A percentile compares a stretch with the other conserved stretches of the same genome.
Conservation (phyloP, 169 alveolate genomes). For the Perkinsus olseni region DNA sequence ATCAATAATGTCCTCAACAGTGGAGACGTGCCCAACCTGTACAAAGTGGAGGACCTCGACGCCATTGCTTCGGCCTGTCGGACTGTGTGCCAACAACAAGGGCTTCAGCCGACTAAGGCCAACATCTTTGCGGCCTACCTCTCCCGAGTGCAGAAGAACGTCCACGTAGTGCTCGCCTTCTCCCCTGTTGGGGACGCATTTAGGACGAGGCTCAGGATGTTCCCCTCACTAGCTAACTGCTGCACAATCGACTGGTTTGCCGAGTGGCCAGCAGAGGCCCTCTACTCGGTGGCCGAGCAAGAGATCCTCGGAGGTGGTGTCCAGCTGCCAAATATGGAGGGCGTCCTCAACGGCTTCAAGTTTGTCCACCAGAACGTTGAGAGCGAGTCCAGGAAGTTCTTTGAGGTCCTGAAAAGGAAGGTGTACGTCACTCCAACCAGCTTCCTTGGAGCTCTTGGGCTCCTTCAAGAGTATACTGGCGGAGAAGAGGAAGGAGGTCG, state of each 20-base stretch:
- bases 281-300: conserved; percentile 77
- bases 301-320: conserved; percentile 61
- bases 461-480: conserved; percentile 27
- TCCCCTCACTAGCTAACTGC: conserved; percentile 86
- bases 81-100: conserved; percentile 55
- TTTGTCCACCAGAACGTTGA: conserved; percentile 82
- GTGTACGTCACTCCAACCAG: conserved; percentile 55
- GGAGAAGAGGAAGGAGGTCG: conserved; percentile 32
- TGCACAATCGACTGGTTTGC: conserved; percentile 89
- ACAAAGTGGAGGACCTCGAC: conserved; percentile 73
- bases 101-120: conserved; percentile 75
- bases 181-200: conserved; percentile 78
- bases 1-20: conserved; percentile 75
- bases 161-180: conserved; percentile 84
- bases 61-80: conserved; percentile 43
- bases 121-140: conserved; percentile 79
- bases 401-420: conserved; percentile 36
- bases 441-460: conserved; percentile 43
- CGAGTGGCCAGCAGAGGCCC: conserved; percentile 91
- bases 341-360: conserved; percentile 68
- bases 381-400: conserved; percentile 54
- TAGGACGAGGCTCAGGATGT: conserved; percentile 79
- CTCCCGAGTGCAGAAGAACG: conserved; percentile 74
- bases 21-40: conserved; percentile 78
- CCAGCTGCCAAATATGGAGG: conserved; percentile 32